A percentile compares a stretch with the other conserved stretches of the same genome.
These are phyloP conservation scores for Ascochyta viciae-villosae DNA, from an alignment of 2,329 filamentous ascomycete species.

Conservation along the genomic window DNA sequence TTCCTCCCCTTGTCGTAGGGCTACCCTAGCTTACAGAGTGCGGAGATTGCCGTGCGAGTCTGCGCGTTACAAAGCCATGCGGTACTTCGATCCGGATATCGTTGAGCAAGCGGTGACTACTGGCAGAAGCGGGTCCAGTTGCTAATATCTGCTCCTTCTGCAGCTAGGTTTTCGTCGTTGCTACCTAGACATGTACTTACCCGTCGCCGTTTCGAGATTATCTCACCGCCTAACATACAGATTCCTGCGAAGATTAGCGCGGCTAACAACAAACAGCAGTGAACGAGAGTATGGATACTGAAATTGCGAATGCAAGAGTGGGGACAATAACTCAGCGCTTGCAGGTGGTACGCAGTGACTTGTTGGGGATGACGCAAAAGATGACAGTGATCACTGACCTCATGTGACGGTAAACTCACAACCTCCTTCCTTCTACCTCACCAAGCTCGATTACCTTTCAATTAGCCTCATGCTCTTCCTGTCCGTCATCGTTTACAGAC, in stretches of 20 bases:
- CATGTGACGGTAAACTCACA: too few species aligned
- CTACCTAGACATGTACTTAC: constrained; percentile 1
- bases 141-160: not conserved
- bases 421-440: too few species aligned
- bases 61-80: constrained; percentile 1
- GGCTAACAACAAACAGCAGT: not conserved
- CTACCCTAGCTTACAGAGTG: constrained; percentile 3
- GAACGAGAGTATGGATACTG: not conserved
- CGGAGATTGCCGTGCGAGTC: constrained; percentile 5
- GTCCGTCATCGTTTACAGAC: too few species aligned
- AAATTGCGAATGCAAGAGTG: too few species aligned
- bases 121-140: constrained; percentile 3
- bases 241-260: not conserved
- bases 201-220: constrained; percentile 3
- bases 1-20: constrained; percentile 24
- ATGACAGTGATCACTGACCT: too few species aligned
- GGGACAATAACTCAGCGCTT: too few species aligned
- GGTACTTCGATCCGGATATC: constrained; percentile 5
- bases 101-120: not conserved
- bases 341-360: too few species aligned
- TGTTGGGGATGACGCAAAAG: not conserved
- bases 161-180: not conserved
- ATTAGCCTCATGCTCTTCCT: too few species aligned
- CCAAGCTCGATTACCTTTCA: too few species aligned
- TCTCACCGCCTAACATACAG: constrained; percentile 18